Base-by-base conservation (phyloP, 306 rosid genomes). In the Trifolium fragiferum region DNA sequence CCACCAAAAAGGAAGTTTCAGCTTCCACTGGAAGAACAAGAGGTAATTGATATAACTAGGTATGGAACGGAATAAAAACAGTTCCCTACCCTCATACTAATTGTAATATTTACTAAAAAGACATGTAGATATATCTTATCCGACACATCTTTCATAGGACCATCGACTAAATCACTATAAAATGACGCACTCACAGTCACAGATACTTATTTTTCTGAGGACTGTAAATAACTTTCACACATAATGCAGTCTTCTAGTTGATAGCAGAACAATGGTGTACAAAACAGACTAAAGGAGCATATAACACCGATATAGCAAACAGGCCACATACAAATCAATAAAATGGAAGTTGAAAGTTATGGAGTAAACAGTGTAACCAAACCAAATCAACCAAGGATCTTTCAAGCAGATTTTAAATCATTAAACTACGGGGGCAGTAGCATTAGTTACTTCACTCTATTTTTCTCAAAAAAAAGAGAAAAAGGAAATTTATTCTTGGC, bases 81-180 rank as follows among this genome's bases (percentile, higher is more conserved):
- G 16, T 11, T 51, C 75, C 82, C n/a, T 32, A 38, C 78, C 76
- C 68, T 73, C 25, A 72, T 58, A 81, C 40, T 0, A 7, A 66
- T 37, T 72, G 65, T 10, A n/a, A 57, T 46, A 44, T 21, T 51
- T 7, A 20, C 20, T 47, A 15, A 47, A 47, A 47, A 16, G n/a
- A 16, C 21, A n/a, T 50, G 55, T 20, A 50, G 55, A 16, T 50
- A 16, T n/a, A 50, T 50, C 21, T 43, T 43, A 44, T 44, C 15
- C 4, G 13, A 4, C 14, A 15, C 50, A 44, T 4, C 50, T 44
- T 44, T 12, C 50, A 44, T 12, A 3, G 50, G 50, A 44, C 50
- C 50, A 1, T 13, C 16, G 4, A 44, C n/a, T 43, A 44, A 44
- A 44, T 13, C 50, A 44, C 50, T 44, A 15, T 47, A 10, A 19